Evolutionary conservation across 148 eudicot species (phyloP).

Genomic region (Polygonum aviculare): DNA sequence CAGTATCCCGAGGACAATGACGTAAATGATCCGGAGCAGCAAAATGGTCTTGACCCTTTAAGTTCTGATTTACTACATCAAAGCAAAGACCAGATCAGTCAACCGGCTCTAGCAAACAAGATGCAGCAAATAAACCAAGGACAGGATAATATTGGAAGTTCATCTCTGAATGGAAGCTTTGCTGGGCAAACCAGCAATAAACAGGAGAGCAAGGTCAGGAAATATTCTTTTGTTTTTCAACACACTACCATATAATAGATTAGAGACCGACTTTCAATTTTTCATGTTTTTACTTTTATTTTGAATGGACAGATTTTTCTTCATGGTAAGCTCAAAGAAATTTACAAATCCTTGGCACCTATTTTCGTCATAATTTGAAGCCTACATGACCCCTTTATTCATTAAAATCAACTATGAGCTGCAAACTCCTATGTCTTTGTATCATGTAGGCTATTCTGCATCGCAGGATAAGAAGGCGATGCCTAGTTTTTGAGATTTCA

Average conservation of each 20-base stretch:
- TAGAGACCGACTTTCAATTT: background rate
- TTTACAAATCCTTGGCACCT: background rate
- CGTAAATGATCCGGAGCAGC: slow-evolving; percentile 18
- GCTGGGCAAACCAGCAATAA: slow-evolving; percentile 26
- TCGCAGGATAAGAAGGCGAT: slow-evolving; percentile 75
- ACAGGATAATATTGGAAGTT: slow-evolving; percentile 22
- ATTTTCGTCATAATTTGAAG: background rate
- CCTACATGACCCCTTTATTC: background rate
- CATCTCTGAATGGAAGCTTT: slow-evolving; percentile 23
- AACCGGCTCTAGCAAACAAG: background rate
- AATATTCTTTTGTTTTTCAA: background rate
- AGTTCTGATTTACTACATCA: slow-evolving; percentile 25
- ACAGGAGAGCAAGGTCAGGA: slow-evolving; percentile 54
- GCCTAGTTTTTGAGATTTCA: slow-evolving; percentile 76
- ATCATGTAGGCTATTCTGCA: slow-evolving; percentile 41
- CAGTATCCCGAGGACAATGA: slow-evolving; percentile 20
- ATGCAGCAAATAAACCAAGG: slow-evolving; percentile 32
- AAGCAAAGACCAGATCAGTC: slow-evolving; percentile 16
- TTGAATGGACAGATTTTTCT: no score
- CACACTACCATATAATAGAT: background rate
- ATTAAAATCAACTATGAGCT: slow-evolving; percentile 1
- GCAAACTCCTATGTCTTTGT: background rate
- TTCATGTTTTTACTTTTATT: no score
- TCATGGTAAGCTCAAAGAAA: no score
- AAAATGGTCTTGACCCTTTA: slow-evolving; percentile 12